These are phyloP conservation scores for Fusarium sp. DNA, from an alignment of 2,329 filamentous ascomycete species.

Conservation along the genomic window DNA sequence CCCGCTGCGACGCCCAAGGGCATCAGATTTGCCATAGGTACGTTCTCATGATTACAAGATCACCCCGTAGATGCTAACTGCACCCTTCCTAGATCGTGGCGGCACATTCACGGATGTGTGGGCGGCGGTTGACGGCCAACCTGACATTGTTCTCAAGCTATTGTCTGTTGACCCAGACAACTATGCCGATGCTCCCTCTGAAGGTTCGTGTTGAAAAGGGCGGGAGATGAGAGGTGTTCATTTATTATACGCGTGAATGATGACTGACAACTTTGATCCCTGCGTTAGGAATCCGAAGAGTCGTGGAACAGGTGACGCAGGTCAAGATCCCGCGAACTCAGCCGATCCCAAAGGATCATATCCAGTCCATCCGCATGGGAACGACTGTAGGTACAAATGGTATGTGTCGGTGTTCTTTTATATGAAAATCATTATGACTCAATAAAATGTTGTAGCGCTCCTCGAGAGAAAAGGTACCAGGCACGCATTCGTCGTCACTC, in stretches of 20 bases:
- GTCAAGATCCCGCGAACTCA: conserved; percentile 33
- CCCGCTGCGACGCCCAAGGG: background rate
- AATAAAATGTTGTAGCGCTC: conserved; percentile 51
- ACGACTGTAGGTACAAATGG: conserved; percentile 78
- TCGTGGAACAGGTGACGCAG: conserved; percentile 62
- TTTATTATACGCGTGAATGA: background rate
- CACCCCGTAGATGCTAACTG: background rate
- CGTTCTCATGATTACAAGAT: background rate
- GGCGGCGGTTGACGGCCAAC: conserved; percentile 61
- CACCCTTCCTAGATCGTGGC: conserved; percentile 59
- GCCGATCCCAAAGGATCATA: conserved; percentile 62
- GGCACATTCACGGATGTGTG: conserved; percentile 77
- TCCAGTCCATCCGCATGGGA: conserved; percentile 66
- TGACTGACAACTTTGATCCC: background rate
- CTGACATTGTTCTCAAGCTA: conserved; percentile 74
- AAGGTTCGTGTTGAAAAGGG: conserved; percentile 56
- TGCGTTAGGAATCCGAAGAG: conserved; percentile 57
- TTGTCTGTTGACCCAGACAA: conserved; percentile 75
- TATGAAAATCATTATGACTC: background rate
- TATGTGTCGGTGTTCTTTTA: background rate
- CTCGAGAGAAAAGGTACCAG: conserved; percentile 74
- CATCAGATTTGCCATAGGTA: conserved; percentile 13
- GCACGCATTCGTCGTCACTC: conserved; percentile 73
- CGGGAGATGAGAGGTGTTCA: background rate
- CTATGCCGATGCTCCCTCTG: conserved; percentile 73